Conservation (phyloP, 352 stramenopile genomes). For the Globisporangium camurandrum region DNA sequence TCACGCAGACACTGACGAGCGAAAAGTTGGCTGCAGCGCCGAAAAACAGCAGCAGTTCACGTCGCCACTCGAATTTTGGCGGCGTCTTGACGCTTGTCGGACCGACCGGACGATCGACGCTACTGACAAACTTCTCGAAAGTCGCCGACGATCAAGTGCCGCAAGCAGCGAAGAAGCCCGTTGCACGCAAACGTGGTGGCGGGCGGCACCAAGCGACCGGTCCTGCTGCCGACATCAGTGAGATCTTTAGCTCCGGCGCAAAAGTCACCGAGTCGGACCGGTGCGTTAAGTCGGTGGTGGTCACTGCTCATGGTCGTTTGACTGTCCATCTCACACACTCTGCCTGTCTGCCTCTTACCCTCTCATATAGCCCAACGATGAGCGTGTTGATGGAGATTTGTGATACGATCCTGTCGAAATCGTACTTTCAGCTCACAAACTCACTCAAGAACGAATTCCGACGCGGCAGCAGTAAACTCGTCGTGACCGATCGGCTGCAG, state of each 20-base stretch:
- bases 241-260: conserved; percentile 67
- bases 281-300: conserved; percentile 16
- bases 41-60: conserved; percentile 20
- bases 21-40: conserved; percentile 45
- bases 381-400: conserved; percentile 63
- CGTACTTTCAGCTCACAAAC: conserved; percentile 81
- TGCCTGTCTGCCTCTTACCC: not conserved
- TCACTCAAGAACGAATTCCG: conserved; percentile 85
- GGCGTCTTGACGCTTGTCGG: conserved; percentile 79
- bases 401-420: conserved; percentile 63
- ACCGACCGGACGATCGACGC: conserved; percentile 46
- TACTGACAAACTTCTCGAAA: conserved; percentile 76
- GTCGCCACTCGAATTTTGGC: conserved; percentile 83
- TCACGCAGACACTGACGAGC: conserved; percentile 38
- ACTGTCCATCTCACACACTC: conserved; percentile 1
- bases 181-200: conserved; percentile 27
- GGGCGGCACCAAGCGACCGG: conserved; percentile 37
- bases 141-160: conserved; percentile 59
- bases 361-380: conserved; percentile 38
- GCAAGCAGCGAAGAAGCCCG: conserved; percentile 60
- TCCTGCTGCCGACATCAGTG: conserved; percentile 56
- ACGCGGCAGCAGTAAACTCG: conserved; percentile 72
- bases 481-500: conserved; percentile 79
- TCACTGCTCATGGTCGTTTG: not conserved
- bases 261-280: conserved; percentile 52